Evolutionary conservation across 768 basidiomycete species (phyloP), one percentile per base, ranked within the genome.

Genomic region (Psilocybe tampanensis): DNA sequence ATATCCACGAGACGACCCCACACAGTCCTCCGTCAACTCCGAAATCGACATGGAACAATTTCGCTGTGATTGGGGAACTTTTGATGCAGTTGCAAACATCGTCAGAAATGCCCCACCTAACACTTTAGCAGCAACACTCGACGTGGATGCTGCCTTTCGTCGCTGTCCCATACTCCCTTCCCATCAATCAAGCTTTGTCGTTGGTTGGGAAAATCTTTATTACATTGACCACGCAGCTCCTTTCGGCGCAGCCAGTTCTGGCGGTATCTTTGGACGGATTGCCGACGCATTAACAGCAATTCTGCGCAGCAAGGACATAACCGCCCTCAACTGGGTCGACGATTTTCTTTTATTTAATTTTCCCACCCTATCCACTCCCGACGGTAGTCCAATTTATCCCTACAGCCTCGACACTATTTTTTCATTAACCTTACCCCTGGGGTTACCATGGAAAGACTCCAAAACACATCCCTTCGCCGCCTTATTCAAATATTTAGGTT

Each of bases 71-170:
- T 66, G 64, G 65, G 67, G 64, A 1, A 61, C 67, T 39, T 64
- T 66, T 34, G 43, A 54, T 0, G 33, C 60, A 23, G 49, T 61
- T 2, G 29, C 34, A 2, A 15, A 32, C 1, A 53, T 66, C 5
- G 50, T 68, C 5, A 1, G 54, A 0, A 48, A 65, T 19, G 67
- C 72, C 0, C 77, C 77, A 0, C 56, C 60, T 0, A 73, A 72
- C 11, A 60, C 74, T 0, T 60, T 73, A 48, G 77, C 66, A 0
- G 69, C 77, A 0, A 70, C 74, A 0, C 70, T 75, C 26, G 76
- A 80, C 45, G 67, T 79, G 6, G 68, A 72, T 29, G 58, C 74
- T 0, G 74, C 78, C 6, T 76, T 71, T 50, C 60, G 72, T 2
- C 63, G 63, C 43, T 66, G 69, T 15, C 76, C 76, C 2, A 69